A percentile compares a stretch with the other conserved stretches of the same genome.
Evolutionary conservation across 78 protist species (phyloP).

Genomic region (Polysphondylium violaceum): DNA sequence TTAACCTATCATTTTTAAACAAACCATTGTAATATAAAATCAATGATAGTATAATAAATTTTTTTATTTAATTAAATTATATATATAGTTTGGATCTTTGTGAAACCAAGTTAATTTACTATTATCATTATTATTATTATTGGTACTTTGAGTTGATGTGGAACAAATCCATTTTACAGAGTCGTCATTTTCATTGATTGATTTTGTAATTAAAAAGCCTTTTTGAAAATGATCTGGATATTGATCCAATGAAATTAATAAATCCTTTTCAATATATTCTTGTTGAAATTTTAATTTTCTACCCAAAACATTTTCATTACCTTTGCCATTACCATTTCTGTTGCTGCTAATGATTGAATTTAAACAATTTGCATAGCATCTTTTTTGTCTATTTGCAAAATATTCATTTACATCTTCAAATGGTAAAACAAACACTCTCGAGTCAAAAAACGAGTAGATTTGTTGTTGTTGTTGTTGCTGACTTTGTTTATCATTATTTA

Average conservation of each 20-base stretch:
- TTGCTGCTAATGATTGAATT: neutral
- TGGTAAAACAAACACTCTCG: constrained; percentile 15
- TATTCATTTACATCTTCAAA: neutral
- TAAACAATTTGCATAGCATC: constrained; percentile 33
- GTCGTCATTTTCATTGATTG: too few relatives aligned
- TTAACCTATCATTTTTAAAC: too few relatives aligned
- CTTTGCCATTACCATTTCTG: neutral
- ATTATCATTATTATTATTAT: too few relatives aligned
- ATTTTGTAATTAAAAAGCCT: neutral
- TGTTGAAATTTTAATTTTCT: neutral
- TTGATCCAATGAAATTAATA: neutral
- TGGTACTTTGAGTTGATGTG: too few relatives aligned
- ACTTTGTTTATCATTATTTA: constrained; percentile 1
- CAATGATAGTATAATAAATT: too few relatives aligned
- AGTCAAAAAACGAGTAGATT: constrained; percentile 5
- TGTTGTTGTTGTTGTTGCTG: neutral
- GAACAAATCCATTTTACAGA: too few relatives aligned
- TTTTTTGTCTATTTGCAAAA: constrained; percentile 17
- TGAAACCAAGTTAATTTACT: too few relatives aligned
- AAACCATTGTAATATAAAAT: too few relatives aligned
- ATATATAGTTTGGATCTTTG: too few relatives aligned
- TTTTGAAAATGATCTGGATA: neutral
- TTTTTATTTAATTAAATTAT: too few relatives aligned
- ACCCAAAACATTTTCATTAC: neutral
- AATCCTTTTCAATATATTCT: neutral